phyloP scores from a whole-genome alignment of 768 basidiomycete genomes.

The Agrocybe pediades region DNA sequence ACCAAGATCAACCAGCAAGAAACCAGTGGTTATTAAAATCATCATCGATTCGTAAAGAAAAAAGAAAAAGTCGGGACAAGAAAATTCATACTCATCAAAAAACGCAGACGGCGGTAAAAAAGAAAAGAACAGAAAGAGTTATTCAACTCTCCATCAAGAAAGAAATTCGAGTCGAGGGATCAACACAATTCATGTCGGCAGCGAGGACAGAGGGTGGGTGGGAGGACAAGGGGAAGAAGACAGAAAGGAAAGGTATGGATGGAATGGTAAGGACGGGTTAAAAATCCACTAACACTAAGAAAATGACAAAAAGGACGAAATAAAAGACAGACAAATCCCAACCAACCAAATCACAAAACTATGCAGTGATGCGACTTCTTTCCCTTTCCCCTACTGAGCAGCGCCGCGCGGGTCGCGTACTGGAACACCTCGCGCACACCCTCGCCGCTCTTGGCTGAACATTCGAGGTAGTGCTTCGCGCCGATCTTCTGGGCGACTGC shows the following conservation, averaged over 20 bases:
- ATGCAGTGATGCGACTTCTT: slow-evolving; percentile 33
- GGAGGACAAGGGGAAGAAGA: neutral
- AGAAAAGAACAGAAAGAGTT: too few species aligned
- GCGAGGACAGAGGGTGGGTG: neutral
- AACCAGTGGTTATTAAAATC: too few species aligned
- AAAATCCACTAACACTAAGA: neutral
- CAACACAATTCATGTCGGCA: too few species aligned
- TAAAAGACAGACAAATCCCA: neutral
- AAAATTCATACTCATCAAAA: too few species aligned
- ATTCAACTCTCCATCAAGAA: too few species aligned
- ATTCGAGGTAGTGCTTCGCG: slow-evolving; percentile 96
- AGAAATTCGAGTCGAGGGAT: neutral
- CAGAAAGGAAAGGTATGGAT: neutral
- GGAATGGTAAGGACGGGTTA: neutral
- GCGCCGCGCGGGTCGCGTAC: slow-evolving; percentile 91
- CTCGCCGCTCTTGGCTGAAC: slow-evolving; percentile 94
- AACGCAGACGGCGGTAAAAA: too few species aligned
- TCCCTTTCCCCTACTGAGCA: slow-evolving; percentile 61
- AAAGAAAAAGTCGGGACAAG: too few species aligned
- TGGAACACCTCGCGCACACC: slow-evolving; percentile 99
- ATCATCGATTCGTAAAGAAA: too few species aligned
- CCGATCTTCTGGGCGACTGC: slow-evolving; percentile 95
- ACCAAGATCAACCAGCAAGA: too few species aligned
- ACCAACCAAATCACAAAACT: slow-evolving; percentile 13
- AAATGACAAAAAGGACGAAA: neutral